Evolutionary conservation across 2,329 filamentous ascomycete genomes (phyloP).

Genomic region (Calycina marina): DNA sequence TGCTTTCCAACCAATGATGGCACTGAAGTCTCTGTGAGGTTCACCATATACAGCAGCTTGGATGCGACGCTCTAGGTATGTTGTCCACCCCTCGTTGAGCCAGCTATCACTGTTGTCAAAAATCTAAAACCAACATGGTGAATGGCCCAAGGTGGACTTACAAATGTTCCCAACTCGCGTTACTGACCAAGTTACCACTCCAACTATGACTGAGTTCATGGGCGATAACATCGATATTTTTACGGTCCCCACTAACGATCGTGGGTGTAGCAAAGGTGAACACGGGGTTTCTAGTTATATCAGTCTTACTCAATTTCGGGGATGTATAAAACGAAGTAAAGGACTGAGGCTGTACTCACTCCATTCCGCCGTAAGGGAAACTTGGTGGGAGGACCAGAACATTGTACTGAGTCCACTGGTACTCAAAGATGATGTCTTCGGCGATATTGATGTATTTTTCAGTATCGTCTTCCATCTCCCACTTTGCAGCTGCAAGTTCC

Average conservation of each 20-base stretch:
- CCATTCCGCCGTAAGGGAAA: conserved; percentile 65
- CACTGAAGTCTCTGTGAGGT: conserved; percentile 78
- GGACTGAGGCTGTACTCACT: neutral
- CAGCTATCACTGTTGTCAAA: conserved; percentile 29
- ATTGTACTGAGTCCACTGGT: conserved; percentile 92
- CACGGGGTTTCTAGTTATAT: conserved; percentile 71
- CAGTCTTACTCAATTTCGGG: neutral
- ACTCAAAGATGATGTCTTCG: conserved; percentile 70
- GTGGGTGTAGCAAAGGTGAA: conserved; percentile 94
- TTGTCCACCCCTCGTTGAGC: conserved; percentile 78
- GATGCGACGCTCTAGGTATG: conserved; percentile 82
- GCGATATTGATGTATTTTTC: conserved; percentile 83
- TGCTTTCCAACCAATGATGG: conserved; percentile 91
- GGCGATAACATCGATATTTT: conserved; percentile 93
- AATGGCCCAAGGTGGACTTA: conserved; percentile 29
- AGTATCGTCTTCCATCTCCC: conserved; percentile 83
- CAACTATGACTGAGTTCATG: conserved; percentile 68
- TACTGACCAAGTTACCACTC: conserved; percentile 77
- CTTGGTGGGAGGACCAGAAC: conserved; percentile 79
- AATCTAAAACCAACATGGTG: neutral
- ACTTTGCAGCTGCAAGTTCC: conserved; percentile 68
- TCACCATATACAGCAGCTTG: conserved; percentile 66
- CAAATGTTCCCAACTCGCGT: conserved; percentile 71
- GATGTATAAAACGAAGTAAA: neutral
- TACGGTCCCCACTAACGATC: conserved; percentile 76